Conservation (phyloP, 2,329 filamentous ascomycete genomes). For the Nakataea oryzae region DNA sequence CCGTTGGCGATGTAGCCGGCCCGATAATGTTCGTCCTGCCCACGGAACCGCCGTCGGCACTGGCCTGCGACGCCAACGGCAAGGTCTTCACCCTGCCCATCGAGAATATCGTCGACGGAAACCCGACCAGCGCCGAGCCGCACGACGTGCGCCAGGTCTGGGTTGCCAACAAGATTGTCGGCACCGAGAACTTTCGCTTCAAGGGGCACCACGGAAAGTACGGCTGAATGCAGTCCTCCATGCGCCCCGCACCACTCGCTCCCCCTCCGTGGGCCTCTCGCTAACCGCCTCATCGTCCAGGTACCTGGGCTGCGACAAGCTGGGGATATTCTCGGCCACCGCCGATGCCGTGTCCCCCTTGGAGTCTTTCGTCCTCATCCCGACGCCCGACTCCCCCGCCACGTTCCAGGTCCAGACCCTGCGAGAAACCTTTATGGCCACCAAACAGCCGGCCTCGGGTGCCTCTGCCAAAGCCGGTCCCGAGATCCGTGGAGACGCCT, state of each 20-base stretch:
- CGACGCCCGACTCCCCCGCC: slow-evolving; percentile 52
- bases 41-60: slow-evolving; percentile 55
- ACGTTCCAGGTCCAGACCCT: slow-evolving; percentile 68
- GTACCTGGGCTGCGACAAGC: slow-evolving; percentile 78
- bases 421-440: slow-evolving; percentile 58
- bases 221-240: slow-evolving; percentile 14
- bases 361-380: slow-evolving; percentile 68
- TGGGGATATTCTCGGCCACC: slow-evolving; percentile 65
- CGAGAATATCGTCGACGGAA: slow-evolving; percentile 80
- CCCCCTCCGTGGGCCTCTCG: not conserved
- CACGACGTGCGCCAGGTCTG: slow-evolving; percentile 95
- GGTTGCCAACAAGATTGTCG: slow-evolving; percentile 75
- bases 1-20: slow-evolving; percentile 62
- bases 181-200: slow-evolving; percentile 73
- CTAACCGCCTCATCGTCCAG: slow-evolving; percentile 27
- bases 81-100: slow-evolving; percentile 73
- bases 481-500: slow-evolving; percentile 69
- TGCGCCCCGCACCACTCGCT: no score
- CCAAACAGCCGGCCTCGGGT: slow-evolving; percentile 37
- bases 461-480: slow-evolving; percentile 27
- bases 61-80: slow-evolving; percentile 79
- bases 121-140: slow-evolving; percentile 78
- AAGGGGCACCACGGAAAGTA: slow-evolving; percentile 85
- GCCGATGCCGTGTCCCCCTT: slow-evolving; percentile 74
- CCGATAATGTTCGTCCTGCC: slow-evolving; percentile 77